Evolutionary conservation across 352 stramenopile genomes (phyloP).

Genomic region (Phytophthora boehmeriae): DNA sequence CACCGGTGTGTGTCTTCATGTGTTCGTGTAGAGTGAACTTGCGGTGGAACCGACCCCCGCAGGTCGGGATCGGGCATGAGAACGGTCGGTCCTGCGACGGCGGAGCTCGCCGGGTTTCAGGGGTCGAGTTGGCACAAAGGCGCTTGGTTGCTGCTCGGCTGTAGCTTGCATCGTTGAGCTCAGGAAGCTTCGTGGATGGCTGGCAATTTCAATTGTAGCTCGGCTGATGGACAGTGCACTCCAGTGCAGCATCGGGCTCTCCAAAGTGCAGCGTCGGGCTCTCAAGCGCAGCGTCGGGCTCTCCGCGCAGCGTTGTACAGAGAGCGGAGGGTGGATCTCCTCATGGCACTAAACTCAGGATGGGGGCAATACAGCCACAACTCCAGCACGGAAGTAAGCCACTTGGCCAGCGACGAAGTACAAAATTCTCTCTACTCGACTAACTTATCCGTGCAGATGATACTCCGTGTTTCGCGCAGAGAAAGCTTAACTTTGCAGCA

Average conservation of each 20-base stretch:
- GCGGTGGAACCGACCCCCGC: conserved; percentile 61
- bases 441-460: conserved; percentile 5
- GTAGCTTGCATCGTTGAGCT: conserved; percentile 27
- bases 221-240: conserved; percentile 27
- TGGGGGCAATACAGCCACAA: conserved; percentile 24
- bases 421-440: not conserved
- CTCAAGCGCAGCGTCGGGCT: conserved; percentile 2
- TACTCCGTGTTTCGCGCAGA: not conserved
- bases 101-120: conserved; percentile 23
- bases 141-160: conserved; percentile 22
- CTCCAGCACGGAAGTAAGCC: conserved; percentile 14
- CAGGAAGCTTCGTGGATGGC: conserved; percentile 23
- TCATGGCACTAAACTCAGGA: conserved; percentile 34
- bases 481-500: conserved; percentile 2
- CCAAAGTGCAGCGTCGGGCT: not conserved
- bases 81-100: conserved; percentile 51
- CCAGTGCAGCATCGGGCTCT: conserved; percentile 1
- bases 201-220: conserved; percentile 37
- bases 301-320: conserved; percentile 21
- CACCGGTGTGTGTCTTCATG: conserved; percentile 81
- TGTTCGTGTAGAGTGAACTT: conserved; percentile 78
- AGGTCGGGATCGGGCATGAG: conserved; percentile 52
- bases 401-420: not conserved
- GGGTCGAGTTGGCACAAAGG: conserved; percentile 10
- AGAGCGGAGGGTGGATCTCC: conserved; percentile 33